Evolutionary conservation across 306 rosid genomes (phyloP), one percentile per base, ranked within the genome.

Genomic region (Cicer pinnatifidum): DNA sequence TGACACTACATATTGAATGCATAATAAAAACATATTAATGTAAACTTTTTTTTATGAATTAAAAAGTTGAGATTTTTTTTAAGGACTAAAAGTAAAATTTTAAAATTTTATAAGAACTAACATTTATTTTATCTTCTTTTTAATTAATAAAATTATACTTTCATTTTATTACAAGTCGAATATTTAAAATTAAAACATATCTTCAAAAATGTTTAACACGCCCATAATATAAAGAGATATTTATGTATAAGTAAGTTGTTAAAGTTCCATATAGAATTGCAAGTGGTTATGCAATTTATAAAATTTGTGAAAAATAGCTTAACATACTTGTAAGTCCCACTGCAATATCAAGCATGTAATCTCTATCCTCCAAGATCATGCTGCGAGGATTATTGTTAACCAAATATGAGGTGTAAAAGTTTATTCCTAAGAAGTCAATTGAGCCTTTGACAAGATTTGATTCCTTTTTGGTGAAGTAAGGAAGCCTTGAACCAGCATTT

Each of bases 401-500:
- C 8, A 15, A 45, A 2, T 8, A 2, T n/a, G 70, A 40, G 20
- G 0, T 1, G 71, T 89, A 91, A 79, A 73, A 79, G 44, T 78
- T 83, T 10, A 89, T 11, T 46, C 95, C 95, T 1, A 84, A 5
- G 81, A 89, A 91, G 56, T 89, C 97, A 38, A 79, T 81, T 39
- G 92, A 85, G 8, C 79, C 88, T 61, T 23, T 86, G 1, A 91
- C 82, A 28, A 81, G 19, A 71, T 44, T 59, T n/a, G 95, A 87
- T 72, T 87, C 91, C 20, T 12, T 28, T 16, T 63, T 17, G 0
- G 88, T 73, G 82, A 91, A 84, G 44, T 61, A 19, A 3, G 92
- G 97, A 59, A 91, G 57, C 85, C 87, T 91, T 13, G 87, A 86
- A 28, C 92, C 92, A 28, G 13, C 86, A 52, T 13, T 84, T 80